Percentiles rank a stretch among this genome's conserved stretches.
Evolutionary conservation across 2,329 filamentous ascomycete genomes (phyloP).

Genomic region (Delphinella strobiligena): DNA sequence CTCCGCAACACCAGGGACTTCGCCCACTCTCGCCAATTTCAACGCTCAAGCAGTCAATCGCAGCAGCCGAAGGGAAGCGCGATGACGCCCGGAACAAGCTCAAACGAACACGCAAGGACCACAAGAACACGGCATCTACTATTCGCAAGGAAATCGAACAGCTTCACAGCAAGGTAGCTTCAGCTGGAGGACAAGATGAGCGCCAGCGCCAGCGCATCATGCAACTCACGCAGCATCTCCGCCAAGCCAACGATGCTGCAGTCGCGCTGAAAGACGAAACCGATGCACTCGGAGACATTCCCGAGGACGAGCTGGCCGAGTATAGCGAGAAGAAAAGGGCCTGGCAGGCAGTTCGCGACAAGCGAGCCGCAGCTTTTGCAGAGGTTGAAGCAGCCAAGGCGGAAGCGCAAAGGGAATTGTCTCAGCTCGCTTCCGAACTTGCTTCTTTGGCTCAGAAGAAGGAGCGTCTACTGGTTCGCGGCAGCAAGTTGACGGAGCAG

Average conservation of each 20-base stretch:
- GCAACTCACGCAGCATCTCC: constrained; percentile 63
- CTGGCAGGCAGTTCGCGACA: constrained; percentile 43
- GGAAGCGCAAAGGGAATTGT: constrained; percentile 50
- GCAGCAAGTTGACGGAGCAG: constrained; percentile 61
- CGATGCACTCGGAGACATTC: constrained; percentile 52
- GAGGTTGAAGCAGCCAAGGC: constrained; percentile 52
- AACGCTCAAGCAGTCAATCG: constrained; percentile 65
- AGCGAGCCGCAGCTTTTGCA: constrained; percentile 36
- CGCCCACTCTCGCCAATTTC: constrained; percentile 66
- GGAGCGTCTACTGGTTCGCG: constrained; percentile 60
- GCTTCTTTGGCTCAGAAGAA: constrained; percentile 52
- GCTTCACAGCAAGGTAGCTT: constrained; percentile 52
- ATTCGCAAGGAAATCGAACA: constrained; percentile 64
- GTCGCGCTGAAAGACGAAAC: constrained; percentile 46
- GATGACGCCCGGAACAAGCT: constrained; percentile 56
- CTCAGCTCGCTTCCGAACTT: constrained; percentile 52
- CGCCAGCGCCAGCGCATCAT: constrained; percentile 62
- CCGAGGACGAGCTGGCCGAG: constrained; percentile 47
- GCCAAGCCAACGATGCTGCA: constrained; percentile 54
- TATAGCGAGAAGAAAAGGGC: constrained; percentile 46
- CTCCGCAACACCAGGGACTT: constrained; percentile 48
- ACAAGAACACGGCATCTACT: constrained; percentile 54
- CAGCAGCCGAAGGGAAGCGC: constrained; percentile 57
- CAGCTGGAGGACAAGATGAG: constrained; percentile 60
- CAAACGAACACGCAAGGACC: constrained; percentile 62